phyloP scores from a whole-genome alignment of 495 filamentous ascomycete genomes.

The Xylaria telfairii region DNA sequence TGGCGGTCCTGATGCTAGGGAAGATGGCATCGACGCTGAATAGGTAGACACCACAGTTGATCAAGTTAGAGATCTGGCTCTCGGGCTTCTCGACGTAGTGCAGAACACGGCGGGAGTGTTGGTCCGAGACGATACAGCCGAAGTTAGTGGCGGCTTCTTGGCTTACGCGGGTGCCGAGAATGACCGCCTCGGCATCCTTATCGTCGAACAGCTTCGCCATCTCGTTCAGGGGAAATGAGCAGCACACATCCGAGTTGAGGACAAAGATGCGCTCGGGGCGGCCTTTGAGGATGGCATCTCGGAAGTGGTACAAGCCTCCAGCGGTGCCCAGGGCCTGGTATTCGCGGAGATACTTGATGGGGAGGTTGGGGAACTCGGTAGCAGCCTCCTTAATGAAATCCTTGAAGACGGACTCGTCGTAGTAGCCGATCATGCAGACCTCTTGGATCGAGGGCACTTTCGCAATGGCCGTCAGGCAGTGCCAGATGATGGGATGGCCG shows the following conservation, averaged over 20 bases:
- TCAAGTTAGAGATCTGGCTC: slow-evolving; percentile 96
- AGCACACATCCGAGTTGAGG: slow-evolving; percentile 98
- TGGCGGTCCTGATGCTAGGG: slow-evolving; percentile 91
- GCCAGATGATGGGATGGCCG: slow-evolving; percentile 96
- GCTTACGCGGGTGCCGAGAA: slow-evolving; percentile 89
- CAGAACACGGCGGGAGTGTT: slow-evolving; percentile 92
- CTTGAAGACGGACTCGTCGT: slow-evolving; percentile 94
- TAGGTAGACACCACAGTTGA: slow-evolving; percentile 99
- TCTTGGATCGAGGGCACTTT: slow-evolving; percentile 94
- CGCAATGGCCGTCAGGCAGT: slow-evolving; percentile 90
- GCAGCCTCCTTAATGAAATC: slow-evolving; percentile 94
- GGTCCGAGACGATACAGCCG: slow-evolving; percentile 95
- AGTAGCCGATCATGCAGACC: slow-evolving; percentile 98
- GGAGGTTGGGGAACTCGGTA: slow-evolving; percentile 84
- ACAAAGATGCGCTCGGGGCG: slow-evolving; percentile 95
- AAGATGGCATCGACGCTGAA: slow-evolving; percentile 96
- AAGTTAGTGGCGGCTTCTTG: slow-evolving; percentile 96
- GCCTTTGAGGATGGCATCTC: slow-evolving; percentile 97
- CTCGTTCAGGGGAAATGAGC: slow-evolving; percentile 94
- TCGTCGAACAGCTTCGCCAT: slow-evolving; percentile 95
- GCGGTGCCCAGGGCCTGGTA: slow-evolving; percentile 97
- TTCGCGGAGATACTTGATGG: slow-evolving; percentile 95
- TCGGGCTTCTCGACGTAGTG: slow-evolving; percentile 99
- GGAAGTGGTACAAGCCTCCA: slow-evolving; percentile 98
- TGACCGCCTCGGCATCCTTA: slow-evolving; percentile 95